Percentiles rank a stretch among this genome's conserved stretches.
Conservation (phyloP, 768 basidiomycete genomes). For the Boletus pseudopeckii region DNA sequence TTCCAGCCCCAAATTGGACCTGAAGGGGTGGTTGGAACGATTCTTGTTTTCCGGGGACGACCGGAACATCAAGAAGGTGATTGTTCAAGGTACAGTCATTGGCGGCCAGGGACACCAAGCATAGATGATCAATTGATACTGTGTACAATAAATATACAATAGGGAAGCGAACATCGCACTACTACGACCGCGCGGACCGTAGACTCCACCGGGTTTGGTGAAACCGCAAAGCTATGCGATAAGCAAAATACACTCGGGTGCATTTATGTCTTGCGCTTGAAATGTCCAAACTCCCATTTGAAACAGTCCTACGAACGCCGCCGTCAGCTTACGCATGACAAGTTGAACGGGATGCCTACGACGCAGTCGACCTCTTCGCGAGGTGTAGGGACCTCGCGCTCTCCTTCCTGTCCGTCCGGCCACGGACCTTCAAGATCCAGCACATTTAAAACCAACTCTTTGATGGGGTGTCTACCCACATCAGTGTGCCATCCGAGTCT, state of each 20-base stretch:
- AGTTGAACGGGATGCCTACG: conserved; percentile 34
- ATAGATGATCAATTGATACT: background rate
- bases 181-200: background rate
- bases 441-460: conserved; percentile 50
- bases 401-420: conserved; percentile 33
- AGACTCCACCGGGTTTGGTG: background rate
- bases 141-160: conserved; percentile 3
- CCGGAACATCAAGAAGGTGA: conserved; percentile 77
- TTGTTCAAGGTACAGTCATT: conserved; percentile 75
- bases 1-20: conserved; percentile 29
- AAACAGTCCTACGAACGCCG: conserved; percentile 59
- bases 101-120: conserved; percentile 56
- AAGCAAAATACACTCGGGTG: background rate
- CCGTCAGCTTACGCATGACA: background rate
- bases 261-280: conserved; percentile 25
- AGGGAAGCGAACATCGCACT: background rate
- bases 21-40: conserved; percentile 67
- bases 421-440: conserved; percentile 46
- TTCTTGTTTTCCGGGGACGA: conserved; percentile 88
- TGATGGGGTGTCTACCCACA: conserved; percentile 53
- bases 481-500: conserved; percentile 59
- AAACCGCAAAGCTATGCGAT: conserved; percentile 4
- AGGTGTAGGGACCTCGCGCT: conserved; percentile 53
- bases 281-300: conserved; percentile 70
- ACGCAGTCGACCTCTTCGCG: conserved; percentile 62